A percentile compares a stretch with the other conserved stretches of the same genome.
Conservation (phyloP, 345 rosid genomes). For the Aegle marmelos region DNA sequence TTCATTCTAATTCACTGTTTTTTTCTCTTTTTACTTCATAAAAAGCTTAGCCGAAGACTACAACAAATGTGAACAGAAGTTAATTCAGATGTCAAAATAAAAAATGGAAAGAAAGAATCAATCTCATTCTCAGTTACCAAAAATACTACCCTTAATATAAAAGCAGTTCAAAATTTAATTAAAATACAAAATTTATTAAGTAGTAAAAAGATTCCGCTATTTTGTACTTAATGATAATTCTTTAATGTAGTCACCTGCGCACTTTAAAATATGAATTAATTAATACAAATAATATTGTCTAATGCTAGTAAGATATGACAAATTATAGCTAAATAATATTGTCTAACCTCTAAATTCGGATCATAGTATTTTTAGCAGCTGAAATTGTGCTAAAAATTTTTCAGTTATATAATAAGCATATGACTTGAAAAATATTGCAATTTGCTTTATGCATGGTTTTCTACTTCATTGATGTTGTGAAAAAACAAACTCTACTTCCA, state of each 20-base stretch:
- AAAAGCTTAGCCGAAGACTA: background rate
- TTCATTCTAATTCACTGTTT: background rate
- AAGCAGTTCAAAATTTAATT: no score
- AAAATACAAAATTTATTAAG: no score
- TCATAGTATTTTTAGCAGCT: no score
- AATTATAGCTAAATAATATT: no score
- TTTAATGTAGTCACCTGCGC: no score
- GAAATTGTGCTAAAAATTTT: no score
- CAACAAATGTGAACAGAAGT: background rate
- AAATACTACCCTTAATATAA: background rate
- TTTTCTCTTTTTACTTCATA: background rate
- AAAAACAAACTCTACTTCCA: background rate
- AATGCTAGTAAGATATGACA: no score
- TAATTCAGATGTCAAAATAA: background rate
- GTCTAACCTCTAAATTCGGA: no score
- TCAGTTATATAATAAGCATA: background rate
- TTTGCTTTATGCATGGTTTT: background rate
- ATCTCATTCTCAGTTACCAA: background rate
- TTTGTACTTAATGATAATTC: no score
- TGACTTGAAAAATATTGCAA: background rate
- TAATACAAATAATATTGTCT: no score
- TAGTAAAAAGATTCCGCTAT: no score
- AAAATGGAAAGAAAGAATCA: background rate
- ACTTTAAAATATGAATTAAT: no score
- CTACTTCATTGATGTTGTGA: background rate